Conservation (phyloP, 495 filamentous ascomycete species). For the Lophium mytilinum region DNA sequence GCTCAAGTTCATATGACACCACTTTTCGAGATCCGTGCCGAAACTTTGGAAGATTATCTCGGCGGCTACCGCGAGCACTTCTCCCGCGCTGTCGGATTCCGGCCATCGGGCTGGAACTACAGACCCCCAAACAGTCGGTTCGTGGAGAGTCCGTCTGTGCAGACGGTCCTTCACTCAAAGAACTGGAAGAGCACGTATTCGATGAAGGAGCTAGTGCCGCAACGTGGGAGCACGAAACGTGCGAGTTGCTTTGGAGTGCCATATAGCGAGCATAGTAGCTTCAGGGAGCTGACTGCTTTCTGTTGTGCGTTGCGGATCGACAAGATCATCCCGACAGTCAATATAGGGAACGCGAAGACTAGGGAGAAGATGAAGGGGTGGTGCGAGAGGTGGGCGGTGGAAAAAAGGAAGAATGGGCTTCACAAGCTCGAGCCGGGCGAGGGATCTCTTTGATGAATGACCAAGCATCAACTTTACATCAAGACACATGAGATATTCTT, state of each 20-base stretch:
- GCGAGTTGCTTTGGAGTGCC: constrained; percentile 84
- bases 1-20: constrained; percentile 98
- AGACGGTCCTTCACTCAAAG: constrained; percentile 60
- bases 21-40: constrained; percentile 79
- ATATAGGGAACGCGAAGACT: constrained; percentile 64
- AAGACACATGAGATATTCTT: no score
- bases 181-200: constrained; percentile 67
- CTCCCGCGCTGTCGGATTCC: constrained; percentile 78
- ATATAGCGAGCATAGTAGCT: constrained; percentile 91
- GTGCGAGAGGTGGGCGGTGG: constrained; percentile 80
- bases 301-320: constrained; percentile 80
- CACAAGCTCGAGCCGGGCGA: constrained; percentile 33
- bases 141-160: constrained; percentile 54
- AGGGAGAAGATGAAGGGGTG: constrained; percentile 83
- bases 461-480: no score
- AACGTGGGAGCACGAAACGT: constrained; percentile 68
- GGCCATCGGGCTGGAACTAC: constrained; percentile 89
- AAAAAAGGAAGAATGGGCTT: constrained; percentile 72
- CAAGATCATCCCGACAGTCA: constrained; percentile 86
- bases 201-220: constrained; percentile 57
- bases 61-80: constrained; percentile 68
- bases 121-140: constrained; percentile 57
- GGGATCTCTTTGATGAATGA: no score
- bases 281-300: constrained; percentile 89
- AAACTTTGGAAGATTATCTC: constrained; percentile 84